These are phyloP conservation scores for Chlamydomonas applanata DNA, from an alignment of 139 green algal species.

Conservation along the genomic window DNA sequence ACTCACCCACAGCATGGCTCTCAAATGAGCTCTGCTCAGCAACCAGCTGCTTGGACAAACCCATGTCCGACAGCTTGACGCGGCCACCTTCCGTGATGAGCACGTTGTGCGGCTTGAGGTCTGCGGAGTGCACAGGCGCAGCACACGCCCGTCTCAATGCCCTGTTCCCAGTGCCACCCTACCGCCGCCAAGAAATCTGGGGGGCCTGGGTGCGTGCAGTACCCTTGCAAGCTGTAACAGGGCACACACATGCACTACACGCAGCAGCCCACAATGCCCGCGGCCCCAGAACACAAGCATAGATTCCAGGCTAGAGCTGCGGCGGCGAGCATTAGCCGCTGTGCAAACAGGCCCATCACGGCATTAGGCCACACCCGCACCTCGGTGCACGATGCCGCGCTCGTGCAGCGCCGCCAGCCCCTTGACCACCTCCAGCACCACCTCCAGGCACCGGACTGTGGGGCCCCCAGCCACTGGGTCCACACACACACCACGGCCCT, in stretches of 20 bases:
- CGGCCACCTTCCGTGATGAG: slow-evolving; percentile 73
- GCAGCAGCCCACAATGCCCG: no score
- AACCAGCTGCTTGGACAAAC: slow-evolving; percentile 85
- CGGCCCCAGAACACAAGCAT: no score
- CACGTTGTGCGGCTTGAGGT: slow-evolving; percentile 94
- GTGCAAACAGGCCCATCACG: no score
- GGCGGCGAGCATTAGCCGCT: no score
- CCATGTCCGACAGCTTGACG: slow-evolving; percentile 98
- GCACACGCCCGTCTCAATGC: no score
- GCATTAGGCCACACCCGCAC: slow-evolving; percentile 33
- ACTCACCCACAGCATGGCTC: slow-evolving; percentile 58
- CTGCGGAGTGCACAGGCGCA: slow-evolving; percentile 53
- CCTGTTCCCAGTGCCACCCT: no score
- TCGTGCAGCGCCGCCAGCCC: slow-evolving; percentile 85
- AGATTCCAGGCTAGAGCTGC: no score
- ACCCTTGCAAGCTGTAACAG: no score
- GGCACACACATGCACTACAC: no score
- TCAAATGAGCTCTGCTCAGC: slow-evolving; percentile 82
- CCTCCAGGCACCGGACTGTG: slow-evolving; percentile 29
- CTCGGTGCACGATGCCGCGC: slow-evolving; percentile 84
- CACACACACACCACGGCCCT: no score
- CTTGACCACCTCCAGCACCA: slow-evolving; percentile 58
- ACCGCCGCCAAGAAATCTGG: no score
- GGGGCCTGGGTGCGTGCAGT: background rate
- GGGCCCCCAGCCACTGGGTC: background rate